A percentile compares a stretch with the other conserved stretches of the same genome.
Evolutionary conservation across 179 eudicot species (phyloP).

Genomic region (Sideroxylon spinosum): DNA sequence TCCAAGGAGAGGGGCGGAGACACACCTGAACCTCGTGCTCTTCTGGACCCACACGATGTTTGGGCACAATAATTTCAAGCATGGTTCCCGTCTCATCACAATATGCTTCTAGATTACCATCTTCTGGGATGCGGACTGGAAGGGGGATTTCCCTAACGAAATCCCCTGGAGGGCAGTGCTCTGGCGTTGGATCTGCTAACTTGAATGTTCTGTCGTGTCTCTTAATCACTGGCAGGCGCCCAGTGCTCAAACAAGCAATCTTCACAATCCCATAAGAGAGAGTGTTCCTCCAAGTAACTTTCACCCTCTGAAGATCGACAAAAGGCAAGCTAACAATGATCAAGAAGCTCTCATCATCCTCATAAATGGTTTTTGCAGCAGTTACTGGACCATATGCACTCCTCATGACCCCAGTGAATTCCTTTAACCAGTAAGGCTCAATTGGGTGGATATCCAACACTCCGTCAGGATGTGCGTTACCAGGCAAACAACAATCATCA

Average conservation of each 20-base stretch:
- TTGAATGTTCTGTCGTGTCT: conserved; percentile 65
- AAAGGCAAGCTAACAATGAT: conserved; percentile 72
- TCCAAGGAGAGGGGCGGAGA: conserved; percentile 65
- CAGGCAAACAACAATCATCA: conserved; percentile 39
- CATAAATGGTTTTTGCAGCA: conserved; percentile 71
- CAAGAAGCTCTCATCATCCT: conserved; percentile 65
- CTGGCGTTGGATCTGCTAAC: conserved; percentile 59
- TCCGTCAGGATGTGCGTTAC: conserved; percentile 36
- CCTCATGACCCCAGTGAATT: conserved; percentile 70
- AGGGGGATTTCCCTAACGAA: conserved; percentile 61
- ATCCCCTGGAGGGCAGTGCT: conserved; percentile 79
- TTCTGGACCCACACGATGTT: conserved; percentile 60
- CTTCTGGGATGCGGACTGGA: conserved; percentile 69
- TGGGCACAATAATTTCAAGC: conserved; percentile 78
- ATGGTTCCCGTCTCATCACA: conserved; percentile 39
- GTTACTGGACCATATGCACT: conserved; percentile 69
- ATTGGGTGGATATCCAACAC: conserved; percentile 38
- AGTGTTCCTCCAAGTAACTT: conserved; percentile 77
- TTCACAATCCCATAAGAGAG: conserved; percentile 65
- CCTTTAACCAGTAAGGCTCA: conserved; percentile 55
- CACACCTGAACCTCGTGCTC: conserved; percentile 81
- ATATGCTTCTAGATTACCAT: conserved; percentile 51
- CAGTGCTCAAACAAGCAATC: conserved; percentile 66
- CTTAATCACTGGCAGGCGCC: conserved; percentile 51
- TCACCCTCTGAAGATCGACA: conserved; percentile 61